Percentiles rank a stretch among this genome's conserved stretches.
phyloP scores from a whole-genome alignment of 2,329 filamentous ascomycete genomes.

The Camptophora hylomeconis region DNA sequence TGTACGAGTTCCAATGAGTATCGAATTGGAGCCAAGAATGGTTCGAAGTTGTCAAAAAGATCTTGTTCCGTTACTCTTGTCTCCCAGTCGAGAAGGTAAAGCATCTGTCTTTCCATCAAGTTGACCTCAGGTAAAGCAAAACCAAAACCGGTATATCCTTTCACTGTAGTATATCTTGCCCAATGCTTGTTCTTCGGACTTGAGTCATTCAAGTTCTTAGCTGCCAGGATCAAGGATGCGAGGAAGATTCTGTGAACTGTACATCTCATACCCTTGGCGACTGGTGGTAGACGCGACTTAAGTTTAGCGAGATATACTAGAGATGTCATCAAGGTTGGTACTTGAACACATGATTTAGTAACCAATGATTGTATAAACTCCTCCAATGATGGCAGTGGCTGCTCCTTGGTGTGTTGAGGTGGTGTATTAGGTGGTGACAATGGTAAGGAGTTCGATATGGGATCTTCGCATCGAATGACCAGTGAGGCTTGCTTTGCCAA shows the following conservation, averaged over 20 bases:
- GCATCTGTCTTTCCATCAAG: conserved; percentile 97
- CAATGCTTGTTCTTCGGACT: conserved; percentile 99
- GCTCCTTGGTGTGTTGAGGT: conserved; percentile 30
- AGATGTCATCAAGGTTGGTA: conserved; percentile 92
- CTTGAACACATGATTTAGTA: conserved; percentile 86
- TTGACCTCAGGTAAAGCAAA: conserved; percentile 95
- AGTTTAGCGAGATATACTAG: conserved; percentile 85
- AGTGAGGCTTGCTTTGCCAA: conserved; percentile 32
- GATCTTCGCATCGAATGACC: conserved; percentile 38
- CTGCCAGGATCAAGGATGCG: conserved; percentile 46
- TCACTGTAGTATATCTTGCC: conserved; percentile 80
- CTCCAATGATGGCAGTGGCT: conserved; percentile 63
- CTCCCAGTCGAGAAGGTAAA: conserved; percentile 91
- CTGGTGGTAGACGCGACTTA: conserved; percentile 72
- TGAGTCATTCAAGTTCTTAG: conserved; percentile 97
- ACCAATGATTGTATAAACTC: conserved; percentile 87
- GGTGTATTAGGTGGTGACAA: conserved; percentile 41
- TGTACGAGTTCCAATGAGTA: conserved; percentile 40
- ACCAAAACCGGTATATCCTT: conserved; percentile 62
- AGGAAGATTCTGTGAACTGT: conserved; percentile 97
- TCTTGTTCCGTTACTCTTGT: conserved; percentile 74
- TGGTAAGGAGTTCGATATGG: conserved; percentile 31
- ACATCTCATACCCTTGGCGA: conserved; percentile 91
- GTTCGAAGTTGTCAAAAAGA: conserved; percentile 74
- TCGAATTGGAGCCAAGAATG: conserved; percentile 78